Base-by-base conservation (phyloP, 2,329 filamentous ascomycete species). In the Cladophialophora chaetospira region DNA sequence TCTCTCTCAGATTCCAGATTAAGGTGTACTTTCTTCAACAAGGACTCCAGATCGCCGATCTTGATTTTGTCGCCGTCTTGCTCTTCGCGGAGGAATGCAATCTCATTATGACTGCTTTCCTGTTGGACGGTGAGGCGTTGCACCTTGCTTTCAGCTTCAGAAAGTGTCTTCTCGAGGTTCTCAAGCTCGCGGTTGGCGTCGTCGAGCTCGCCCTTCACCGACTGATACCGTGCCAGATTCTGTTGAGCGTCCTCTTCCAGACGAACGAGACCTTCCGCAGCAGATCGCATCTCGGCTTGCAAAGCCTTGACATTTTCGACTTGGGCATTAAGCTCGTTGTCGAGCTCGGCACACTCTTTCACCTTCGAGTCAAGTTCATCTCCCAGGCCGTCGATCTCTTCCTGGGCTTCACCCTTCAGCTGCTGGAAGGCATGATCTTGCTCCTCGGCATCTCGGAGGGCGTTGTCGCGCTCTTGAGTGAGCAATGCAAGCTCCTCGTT, bases 61-160 rank as follows among this genome's bases (percentile, higher is more conserved):
- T 91, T 92, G 70, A 99, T 96, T 80, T 99, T 99, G 77, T 99
- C 94, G 15, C 84, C 85, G 73, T 99, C 94, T 72, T 99, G 94
- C 76, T 99, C 94, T 70, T 99, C 94, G 1, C 94, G 87, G 48
- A 99, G 73, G 80, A 99, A 99, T 1, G 89, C 87, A 73, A 97
- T 95, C 72, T 99, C 94, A 57, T 88, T 88, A 67, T 97, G 93
- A 55, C 88, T 88, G 4, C 90, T 96, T 73, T 99, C 94, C 63
- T 93, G 88, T 69, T 97, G 92, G 28, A 99, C 90, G 3, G 88
- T 87, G 2, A 97, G 80, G 51, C 92, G 85, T 67, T 96, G 88
- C 45, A 88, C 87, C 78, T 97, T 97, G 65, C 88, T 85, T 68
- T 93, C 93, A 5, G 90, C 80, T 69, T 97, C 93, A 36, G 87